Evolutionary conservation across 306 rosid species (phyloP), one percentile per base, ranked within the genome.

Genomic region (Cercis canadensis): DNA sequence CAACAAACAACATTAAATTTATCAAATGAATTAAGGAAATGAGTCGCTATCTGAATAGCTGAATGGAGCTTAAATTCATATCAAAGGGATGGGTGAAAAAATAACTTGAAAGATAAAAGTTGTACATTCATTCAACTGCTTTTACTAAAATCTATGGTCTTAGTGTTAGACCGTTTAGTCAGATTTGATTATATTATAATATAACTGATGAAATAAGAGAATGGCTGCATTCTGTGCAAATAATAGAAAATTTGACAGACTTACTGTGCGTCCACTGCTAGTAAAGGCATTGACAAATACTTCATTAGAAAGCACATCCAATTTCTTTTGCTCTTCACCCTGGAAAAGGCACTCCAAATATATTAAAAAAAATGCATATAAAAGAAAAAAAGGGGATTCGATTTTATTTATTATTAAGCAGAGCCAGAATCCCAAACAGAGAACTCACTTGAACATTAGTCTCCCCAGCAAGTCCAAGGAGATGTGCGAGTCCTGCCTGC

Each of bases 401-500:
- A 60, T 16, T 4, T 3, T 33, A 14, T 13, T 33, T 58, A n/a
- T 52, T 16, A 24, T 3, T 24, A 24, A 24, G 29, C 29, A 24
- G 29, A 24, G 34, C 16, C 40, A 34, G 41, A 45, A 67, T 41
- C 7, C 6, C 11, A 53, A 54, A 61, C 37, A 14, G 61, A 77
- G 47, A 9, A 39, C 69, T 66, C 24, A 79, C 98, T 87, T 93
- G 98, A 68, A 90, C 86, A 80, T 93, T 93, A 76, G 92, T 88
- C 70, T 93, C 96, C 70, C 98, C 98, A 12, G 97, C 97, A 76
- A 93, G 96, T 69, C 97, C 98, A 56, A 93, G 81, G 67, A 90
- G 88, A 72, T 93, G 88, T 18, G 98, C 98, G 17, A 93, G 76
- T 65, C 98, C 98, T 3, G 97, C 98, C 97, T 93, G 96, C 75